These are phyloP conservation scores for Tripidium arundinaceum DNA, from an alignment of 202 grass and related monocot genomes.

Conservation along the genomic window DNA sequence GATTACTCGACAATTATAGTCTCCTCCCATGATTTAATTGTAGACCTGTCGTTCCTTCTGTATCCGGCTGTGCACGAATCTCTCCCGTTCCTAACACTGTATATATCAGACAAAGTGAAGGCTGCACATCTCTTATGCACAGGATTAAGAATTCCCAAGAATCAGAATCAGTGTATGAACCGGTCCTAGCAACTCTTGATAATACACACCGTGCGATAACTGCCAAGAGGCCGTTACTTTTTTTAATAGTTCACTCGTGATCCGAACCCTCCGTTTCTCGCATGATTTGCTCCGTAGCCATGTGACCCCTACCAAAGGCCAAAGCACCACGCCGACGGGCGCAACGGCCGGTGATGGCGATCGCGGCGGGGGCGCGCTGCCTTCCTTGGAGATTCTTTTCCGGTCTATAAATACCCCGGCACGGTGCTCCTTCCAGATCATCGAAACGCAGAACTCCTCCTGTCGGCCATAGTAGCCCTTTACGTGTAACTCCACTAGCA, in stretches of 20 bases:
- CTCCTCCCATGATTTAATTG: constrained; percentile 6
- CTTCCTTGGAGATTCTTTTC: neutral
- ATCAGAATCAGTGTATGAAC: neutral
- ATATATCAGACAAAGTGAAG: neutral
- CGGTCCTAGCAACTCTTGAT: neutral
- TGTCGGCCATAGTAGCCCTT: neutral
- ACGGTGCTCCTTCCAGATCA: constrained; percentile 11
- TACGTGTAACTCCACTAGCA: neutral
- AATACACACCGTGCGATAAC: neutral
- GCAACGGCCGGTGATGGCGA: constrained; percentile 26
- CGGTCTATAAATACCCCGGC: constrained; percentile 38
- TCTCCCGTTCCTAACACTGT: neutral
- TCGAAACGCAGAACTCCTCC: neutral
- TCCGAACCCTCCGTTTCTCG: neutral
- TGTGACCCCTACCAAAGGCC: constrained; percentile 36
- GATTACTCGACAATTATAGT: constrained; percentile 27
- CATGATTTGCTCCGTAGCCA: constrained; percentile 36
- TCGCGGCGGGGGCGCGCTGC: too few species aligned
- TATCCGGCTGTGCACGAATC: constrained; percentile 24
- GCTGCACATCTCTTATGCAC: neutral
- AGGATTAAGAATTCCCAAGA: neutral
- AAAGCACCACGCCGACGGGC: constrained; percentile 13
- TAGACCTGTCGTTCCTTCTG: constrained; percentile 18
- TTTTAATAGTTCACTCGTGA: constrained; percentile 11
- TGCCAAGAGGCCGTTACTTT: neutral